Evolutionary conservation across 306 rosid species (phyloP).

Genomic region (Citrullus amarus): DNA sequence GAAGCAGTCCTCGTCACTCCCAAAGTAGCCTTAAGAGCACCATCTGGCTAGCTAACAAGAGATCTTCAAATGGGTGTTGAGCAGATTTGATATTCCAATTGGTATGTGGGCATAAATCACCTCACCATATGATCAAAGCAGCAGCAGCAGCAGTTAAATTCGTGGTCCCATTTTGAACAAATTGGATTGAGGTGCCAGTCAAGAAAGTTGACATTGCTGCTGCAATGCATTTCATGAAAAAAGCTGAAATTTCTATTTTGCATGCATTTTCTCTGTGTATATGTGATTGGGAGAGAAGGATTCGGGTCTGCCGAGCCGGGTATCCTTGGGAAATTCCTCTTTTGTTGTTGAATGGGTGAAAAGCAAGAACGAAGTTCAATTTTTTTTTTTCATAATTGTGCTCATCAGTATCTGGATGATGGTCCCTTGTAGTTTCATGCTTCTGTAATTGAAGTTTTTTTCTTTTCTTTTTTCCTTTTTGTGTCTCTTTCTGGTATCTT

Average conservation of each 20-base stretch:
- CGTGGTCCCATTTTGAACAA: neutral
- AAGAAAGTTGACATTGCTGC: neutral
- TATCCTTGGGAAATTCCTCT: neutral
- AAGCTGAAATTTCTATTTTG: slow-evolving; percentile 2
- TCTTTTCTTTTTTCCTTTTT: neutral
- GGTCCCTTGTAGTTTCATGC: slow-evolving; percentile 5
- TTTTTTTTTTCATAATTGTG: slow-evolving; percentile 7
- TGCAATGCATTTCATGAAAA: slow-evolving; percentile 1
- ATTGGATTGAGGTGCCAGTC: slow-evolving; percentile 1
- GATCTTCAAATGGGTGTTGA: neutral
- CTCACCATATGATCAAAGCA: neutral
- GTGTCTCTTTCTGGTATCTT: neutral
- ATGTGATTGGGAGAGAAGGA: slow-evolving; percentile 11
- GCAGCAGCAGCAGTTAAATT: neutral
- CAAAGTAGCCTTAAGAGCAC: slow-evolving; percentile 26
- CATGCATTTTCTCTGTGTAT: slow-evolving; percentile 13
- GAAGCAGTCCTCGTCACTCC: slow-evolving; percentile 74
- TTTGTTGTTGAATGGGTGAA: slow-evolving; percentile 6
- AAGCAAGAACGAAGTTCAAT: slow-evolving; percentile 2
- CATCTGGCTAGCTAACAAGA: slow-evolving; percentile 36
- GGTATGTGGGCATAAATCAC: slow-evolving; percentile 7
- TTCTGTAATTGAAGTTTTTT: slow-evolving; percentile 5
- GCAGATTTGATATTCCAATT: slow-evolving; percentile 9
- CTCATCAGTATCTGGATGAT: neutral
- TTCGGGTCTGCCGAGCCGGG: neutral